A percentile compares a stretch with the other conserved stretches of the same genome.
phyloP scores from a whole-genome alignment of 2,329 filamentous ascomycete species.

The Fusarium dimerum region DNA sequence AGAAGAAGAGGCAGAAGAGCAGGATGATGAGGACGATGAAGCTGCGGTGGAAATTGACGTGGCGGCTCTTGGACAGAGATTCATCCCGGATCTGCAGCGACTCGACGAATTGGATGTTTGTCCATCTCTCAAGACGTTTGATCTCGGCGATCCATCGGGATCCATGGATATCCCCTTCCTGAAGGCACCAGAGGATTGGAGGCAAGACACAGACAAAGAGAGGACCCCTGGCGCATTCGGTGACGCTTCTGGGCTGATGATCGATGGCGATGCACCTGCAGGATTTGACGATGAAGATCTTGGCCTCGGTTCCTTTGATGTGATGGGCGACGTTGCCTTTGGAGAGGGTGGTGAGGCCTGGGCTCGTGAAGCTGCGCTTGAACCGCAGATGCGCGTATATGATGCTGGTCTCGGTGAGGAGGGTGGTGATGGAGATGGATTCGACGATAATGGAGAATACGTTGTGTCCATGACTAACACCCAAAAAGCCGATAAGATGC shows the following conservation, averaged over 20 bases:
- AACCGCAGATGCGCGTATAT: constrained; percentile 83
- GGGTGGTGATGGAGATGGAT: constrained; percentile 37
- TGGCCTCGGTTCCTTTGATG: constrained; percentile 69
- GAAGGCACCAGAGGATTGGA: constrained; percentile 85
- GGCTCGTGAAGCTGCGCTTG: constrained; percentile 85
- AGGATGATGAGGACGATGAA: constrained; percentile 46
- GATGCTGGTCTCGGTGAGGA: constrained; percentile 64
- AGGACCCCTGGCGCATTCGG: constrained; percentile 54
- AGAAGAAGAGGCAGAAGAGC: constrained; percentile 23
- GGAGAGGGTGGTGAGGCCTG: constrained; percentile 95
- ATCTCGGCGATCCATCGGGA: constrained; percentile 82
- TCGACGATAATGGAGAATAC: constrained; percentile 67
- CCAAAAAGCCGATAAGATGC: constrained; percentile 65
- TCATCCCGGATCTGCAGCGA: constrained; percentile 77
- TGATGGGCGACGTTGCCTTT: constrained; percentile 76
- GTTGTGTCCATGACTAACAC: constrained; percentile 75
- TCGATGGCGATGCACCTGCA: constrained; percentile 82
- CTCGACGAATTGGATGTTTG: constrained; percentile 91
- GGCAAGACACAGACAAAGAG: constrained; percentile 66
- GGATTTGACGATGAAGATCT: constrained; percentile 75
- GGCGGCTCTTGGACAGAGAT: constrained; percentile 69
- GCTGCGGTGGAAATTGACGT: constrained; percentile 73
- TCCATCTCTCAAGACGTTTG: constrained; percentile 90
- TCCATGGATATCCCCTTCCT: constrained; percentile 90
- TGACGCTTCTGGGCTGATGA: constrained; percentile 77